These are phyloP conservation scores for Termitomyces titanicus DNA, from an alignment of 768 basidiomycete genomes.

Conservation along the genomic window DNA sequence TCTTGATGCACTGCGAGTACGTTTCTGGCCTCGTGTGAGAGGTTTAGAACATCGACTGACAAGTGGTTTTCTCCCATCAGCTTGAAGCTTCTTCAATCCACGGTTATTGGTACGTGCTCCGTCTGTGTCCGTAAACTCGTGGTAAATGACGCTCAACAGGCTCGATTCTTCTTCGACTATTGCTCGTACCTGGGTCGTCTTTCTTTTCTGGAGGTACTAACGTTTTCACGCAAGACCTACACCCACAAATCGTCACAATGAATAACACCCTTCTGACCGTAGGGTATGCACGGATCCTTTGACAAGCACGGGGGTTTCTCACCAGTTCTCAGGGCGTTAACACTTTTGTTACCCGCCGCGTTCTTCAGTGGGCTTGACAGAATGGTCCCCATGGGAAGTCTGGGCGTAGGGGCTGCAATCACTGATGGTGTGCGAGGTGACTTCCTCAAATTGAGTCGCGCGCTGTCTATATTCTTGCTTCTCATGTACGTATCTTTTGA, in stretches of 20 bases:
- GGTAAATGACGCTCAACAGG: conserved; percentile 29
- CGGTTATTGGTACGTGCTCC: conserved; percentile 50
- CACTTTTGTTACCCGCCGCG: conserved; percentile 58
- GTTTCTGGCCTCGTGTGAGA: conserved; percentile 13
- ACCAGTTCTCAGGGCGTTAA: conserved; percentile 45
- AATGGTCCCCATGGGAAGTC: conserved; percentile 13
- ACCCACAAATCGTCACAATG: conserved; percentile 60
- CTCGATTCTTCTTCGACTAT: conserved; percentile 65
- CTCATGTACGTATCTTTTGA: conserved; percentile 39
- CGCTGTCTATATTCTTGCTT: conserved; percentile 58
- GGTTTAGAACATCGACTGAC: neutral
- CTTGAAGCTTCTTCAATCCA: conserved; percentile 62
- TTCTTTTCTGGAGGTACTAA: conserved; percentile 66
- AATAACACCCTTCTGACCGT: conserved; percentile 67
- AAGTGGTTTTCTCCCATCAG: conserved; percentile 24
- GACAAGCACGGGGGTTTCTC: neutral
- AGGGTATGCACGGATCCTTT: conserved; percentile 38
- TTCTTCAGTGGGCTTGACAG: conserved; percentile 59
- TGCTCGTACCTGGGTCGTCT: conserved; percentile 65
- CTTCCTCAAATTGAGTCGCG: conserved; percentile 62
- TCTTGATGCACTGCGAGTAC: conserved; percentile 45
- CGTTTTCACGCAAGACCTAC: conserved; percentile 62
- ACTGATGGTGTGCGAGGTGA: conserved; percentile 40
- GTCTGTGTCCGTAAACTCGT: neutral
- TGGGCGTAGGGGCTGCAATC: conserved; percentile 22